A percentile compares a stretch with the other conserved stretches of the same genome.
These are phyloP conservation scores for Xylaria sp. DNA, from an alignment of 495 filamentous ascomycete species.

Conservation along the genomic window DNA sequence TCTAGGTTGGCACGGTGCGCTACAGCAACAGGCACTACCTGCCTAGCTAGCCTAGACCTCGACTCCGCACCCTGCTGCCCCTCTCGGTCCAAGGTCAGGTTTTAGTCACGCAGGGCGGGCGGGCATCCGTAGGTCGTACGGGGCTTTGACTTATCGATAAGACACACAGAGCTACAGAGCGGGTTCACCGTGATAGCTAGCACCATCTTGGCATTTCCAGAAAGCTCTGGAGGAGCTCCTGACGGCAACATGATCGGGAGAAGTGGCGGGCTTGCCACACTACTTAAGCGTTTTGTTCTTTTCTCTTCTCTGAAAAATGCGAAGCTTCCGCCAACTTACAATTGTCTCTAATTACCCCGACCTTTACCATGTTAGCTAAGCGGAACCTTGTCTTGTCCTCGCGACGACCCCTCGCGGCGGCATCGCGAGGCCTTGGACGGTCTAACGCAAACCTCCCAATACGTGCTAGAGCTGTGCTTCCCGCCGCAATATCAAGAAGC, in stretches of 20 bases:
- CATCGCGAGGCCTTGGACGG: constrained; percentile 39
- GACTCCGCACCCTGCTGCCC: constrained; percentile 8
- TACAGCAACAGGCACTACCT: constrained; percentile 1
- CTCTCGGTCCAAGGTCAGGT: not conserved
- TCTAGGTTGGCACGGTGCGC: constrained; percentile 23
- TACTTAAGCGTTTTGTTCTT: constrained; percentile 7
- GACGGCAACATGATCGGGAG: constrained; percentile 11
- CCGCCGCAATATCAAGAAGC: constrained; percentile 27
- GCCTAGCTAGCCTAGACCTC: constrained; percentile 4
- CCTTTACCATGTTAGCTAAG: constrained; percentile 48
- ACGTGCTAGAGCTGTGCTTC: constrained; percentile 34
- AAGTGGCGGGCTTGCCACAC: not conserved
- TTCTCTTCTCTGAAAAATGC: not conserved
- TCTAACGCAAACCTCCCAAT: constrained; percentile 36
- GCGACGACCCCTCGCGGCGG: constrained; percentile 44
- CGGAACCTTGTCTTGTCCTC: constrained; percentile 43
- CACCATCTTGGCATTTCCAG: constrained; percentile 26
- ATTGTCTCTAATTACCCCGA: not conserved
- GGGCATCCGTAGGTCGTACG: no score
- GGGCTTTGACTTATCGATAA: not conserved
- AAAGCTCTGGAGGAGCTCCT: constrained; percentile 26
- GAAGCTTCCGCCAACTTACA: not conserved
- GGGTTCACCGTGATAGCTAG: constrained; percentile 3
- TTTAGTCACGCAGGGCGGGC: no score
- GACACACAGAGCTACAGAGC: not conserved